Evolutionary conservation across 177 flowering plant species (phyloP).

Genomic region (Telopea speciosissima): DNA sequence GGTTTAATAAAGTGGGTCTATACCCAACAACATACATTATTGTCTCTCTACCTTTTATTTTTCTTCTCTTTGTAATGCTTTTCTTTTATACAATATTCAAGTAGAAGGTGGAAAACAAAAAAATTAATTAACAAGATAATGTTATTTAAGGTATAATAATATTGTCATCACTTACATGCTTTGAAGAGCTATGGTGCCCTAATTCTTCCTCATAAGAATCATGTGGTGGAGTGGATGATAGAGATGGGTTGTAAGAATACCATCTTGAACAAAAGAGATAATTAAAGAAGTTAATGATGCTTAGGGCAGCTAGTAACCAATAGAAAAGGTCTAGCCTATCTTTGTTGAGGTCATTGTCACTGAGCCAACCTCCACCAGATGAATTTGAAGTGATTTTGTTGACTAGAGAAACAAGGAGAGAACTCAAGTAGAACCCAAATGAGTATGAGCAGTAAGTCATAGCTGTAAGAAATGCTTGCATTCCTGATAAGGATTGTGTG

Average conservation of each 20-base stretch:
- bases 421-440: constrained; percentile 87
- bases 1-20: constrained; percentile 15
- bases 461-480: constrained; percentile 85
- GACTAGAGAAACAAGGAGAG: constrained; percentile 66
- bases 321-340: constrained; percentile 87
- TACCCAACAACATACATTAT: background rate
- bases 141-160: constrained; percentile 22
- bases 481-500: constrained; percentile 65
- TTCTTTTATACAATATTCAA: constrained; percentile 13
- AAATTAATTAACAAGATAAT: constrained; percentile 5
- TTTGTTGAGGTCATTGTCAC: constrained; percentile 72
- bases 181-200: constrained; percentile 20
- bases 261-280: constrained; percentile 83
- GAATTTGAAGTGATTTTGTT: constrained; percentile 57
- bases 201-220: constrained; percentile 18
- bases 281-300: constrained; percentile 73
- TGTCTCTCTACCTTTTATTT: background rate
- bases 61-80: background rate
- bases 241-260: constrained; percentile 38
- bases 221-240: constrained; percentile 14
- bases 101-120: constrained; percentile 1
- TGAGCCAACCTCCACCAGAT: constrained; percentile 61
- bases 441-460: constrained; percentile 91
- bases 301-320: constrained; percentile 83
- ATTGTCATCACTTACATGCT: constrained; percentile 23